These are phyloP conservation scores for Quercus bicolor DNA, from an alignment of 306 rosid species.

Conservation along the genomic window DNA sequence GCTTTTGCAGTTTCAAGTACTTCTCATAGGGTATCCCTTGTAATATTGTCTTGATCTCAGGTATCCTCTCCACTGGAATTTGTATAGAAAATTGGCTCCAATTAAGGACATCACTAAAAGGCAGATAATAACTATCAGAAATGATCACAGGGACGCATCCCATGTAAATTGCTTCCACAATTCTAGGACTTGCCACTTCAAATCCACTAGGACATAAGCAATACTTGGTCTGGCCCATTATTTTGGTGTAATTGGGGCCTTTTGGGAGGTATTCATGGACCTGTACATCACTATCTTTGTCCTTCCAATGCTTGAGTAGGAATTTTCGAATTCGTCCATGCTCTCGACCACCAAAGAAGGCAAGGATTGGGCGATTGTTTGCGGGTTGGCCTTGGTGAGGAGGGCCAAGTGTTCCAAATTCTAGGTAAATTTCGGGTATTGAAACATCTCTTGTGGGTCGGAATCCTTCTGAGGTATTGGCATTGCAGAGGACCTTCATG, in stretches of 20 bases:
- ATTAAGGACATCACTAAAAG: slow-evolving; percentile 70
- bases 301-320: slow-evolving; percentile 59
- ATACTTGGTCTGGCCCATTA: slow-evolving; percentile 64
- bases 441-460: slow-evolving; percentile 53
- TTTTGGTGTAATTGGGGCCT: slow-evolving; percentile 44
- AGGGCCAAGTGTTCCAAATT: slow-evolving; percentile 47
- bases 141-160: slow-evolving; percentile 76
- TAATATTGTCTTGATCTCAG: slow-evolving; percentile 53
- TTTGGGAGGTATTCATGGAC: slow-evolving; percentile 60
- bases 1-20: slow-evolving; percentile 43
- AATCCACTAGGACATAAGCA: slow-evolving; percentile 85
- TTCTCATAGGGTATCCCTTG: slow-evolving; percentile 32
- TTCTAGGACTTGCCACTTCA: slow-evolving; percentile 86
- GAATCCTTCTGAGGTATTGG: slow-evolving; percentile 74
- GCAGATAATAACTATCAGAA: slow-evolving; percentile 50
- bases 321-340: slow-evolving; percentile 57
- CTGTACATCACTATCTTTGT: slow-evolving; percentile 48
- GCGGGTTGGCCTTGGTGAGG: slow-evolving; percentile 27
- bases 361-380: slow-evolving; percentile 35
- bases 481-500: slow-evolving; percentile 69
- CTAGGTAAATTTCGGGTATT: slow-evolving; percentile 61
- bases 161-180: slow-evolving; percentile 62
- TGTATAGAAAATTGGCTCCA: slow-evolving; percentile 66
- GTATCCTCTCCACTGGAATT: slow-evolving; percentile 40
- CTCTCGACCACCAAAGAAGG: slow-evolving; percentile 68